Evolutionary conservation across 2,329 filamentous ascomycete genomes (phyloP), one percentile per base, ranked within the genome.

Genomic region (Pyrenophora graminea): DNA sequence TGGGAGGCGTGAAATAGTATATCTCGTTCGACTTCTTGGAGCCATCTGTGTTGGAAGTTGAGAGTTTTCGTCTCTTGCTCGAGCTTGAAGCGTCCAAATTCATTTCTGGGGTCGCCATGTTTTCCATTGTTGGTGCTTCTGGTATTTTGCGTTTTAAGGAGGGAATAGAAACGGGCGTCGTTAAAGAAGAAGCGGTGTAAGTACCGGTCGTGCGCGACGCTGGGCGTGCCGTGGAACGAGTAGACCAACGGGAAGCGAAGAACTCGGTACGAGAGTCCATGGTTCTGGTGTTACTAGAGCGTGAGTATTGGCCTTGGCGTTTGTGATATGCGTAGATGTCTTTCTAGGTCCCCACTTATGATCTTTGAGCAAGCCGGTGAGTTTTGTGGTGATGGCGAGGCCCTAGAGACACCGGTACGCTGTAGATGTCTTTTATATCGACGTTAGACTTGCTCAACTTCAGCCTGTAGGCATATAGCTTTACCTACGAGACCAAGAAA

Each of bases 1-100:
- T 17, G 6, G 61, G 56, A 17, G 63, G 55, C 18, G 61, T 45
- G 13, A 15, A 18, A 12, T 48, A 19, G 12, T 19, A 5, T 31
- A 25, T 9, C 6, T 25, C 23, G 23, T 8, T 25, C 23, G 23
- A 25, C 8, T 10, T 9, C 15, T 9, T 7, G 17, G 10, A 13
- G 30, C 31, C 19, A 30, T 25, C 9, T 39, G 25, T 3, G 27
- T 10, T 12, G 17, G 21, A 15, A 13, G 25, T 27, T 39, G 17
- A 31, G 6, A 46, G 36, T 6, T 33, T 18, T 8, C 27, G 39
- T 18, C 19, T 43, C 34, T 43, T 48, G 18, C 10, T 7, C 1
- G 21, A 4, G 12, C 13, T 31, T 7, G 25, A 23, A 21, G 5
- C n/a, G 12, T 4, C 10, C 9, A n/a, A 23, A 18, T 7, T 30